Evolutionary conservation across 2,329 filamentous ascomycete genomes (phyloP).

Genomic region (Cryphonectria japonica): DNA sequence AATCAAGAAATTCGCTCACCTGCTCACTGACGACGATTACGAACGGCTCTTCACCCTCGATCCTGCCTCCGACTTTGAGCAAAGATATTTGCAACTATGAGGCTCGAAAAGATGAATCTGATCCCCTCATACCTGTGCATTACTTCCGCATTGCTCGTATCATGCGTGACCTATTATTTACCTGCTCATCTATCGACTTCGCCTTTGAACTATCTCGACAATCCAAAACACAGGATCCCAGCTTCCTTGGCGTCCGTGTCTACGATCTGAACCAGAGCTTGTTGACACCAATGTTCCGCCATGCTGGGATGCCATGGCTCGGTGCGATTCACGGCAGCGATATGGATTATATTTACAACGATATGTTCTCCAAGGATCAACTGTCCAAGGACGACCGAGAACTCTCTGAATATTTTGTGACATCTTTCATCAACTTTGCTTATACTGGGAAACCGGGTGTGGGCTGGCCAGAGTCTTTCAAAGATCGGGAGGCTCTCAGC

Average conservation of each 20-base stretch:
- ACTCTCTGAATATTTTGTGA: slow-evolving; percentile 29
- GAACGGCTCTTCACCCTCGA: slow-evolving; percentile 35
- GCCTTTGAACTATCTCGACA: slow-evolving; percentile 28
- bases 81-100: slow-evolving; percentile 28
- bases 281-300: slow-evolving; percentile 33
- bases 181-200: slow-evolving; percentile 29
- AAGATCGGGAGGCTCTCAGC: neutral
- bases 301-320: slow-evolving; percentile 35
- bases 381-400: slow-evolving; percentile 29
- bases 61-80: slow-evolving; percentile 30
- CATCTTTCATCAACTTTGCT: slow-evolving; percentile 34
- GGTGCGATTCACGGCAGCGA: slow-evolving; percentile 35
- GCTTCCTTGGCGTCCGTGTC: slow-evolving; percentile 31
- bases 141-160: slow-evolving; percentile 31
- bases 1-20: slow-evolving; percentile 28
- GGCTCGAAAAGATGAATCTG: slow-evolving; percentile 28
- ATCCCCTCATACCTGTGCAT: slow-evolving; percentile 32
- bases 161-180: too few species aligned
- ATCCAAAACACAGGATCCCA: slow-evolving; percentile 15
- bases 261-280: slow-evolving; percentile 39
- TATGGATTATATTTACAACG: slow-evolving; percentile 35
- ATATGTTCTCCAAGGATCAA: slow-evolving; percentile 31
- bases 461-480: slow-evolving; percentile 34
- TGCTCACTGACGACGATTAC: slow-evolving; percentile 35
- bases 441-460: slow-evolving; percentile 31